Percentiles rank a stretch among this genome's conserved stretches.
These are phyloP conservation scores for Hymenoscyphus repandus DNA, from an alignment of 2,329 filamentous ascomycete species.

Conservation along the genomic window DNA sequence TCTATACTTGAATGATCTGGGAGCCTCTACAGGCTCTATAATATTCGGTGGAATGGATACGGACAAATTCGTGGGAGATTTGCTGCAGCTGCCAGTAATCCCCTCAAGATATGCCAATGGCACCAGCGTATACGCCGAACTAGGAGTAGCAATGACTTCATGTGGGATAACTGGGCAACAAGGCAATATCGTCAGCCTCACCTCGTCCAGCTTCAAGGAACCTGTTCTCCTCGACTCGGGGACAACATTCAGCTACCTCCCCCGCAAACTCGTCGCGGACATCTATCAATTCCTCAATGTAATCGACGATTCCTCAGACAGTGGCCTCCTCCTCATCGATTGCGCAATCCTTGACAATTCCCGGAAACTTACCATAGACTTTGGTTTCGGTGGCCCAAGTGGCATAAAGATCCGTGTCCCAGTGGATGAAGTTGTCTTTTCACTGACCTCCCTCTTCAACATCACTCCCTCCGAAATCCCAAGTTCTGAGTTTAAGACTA, in stretches of 20 bases:
- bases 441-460: constrained; percentile 10
- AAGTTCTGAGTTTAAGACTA: constrained; percentile 26
- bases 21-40: constrained; percentile 28
- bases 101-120: constrained; percentile 13
- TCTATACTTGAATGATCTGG: constrained; percentile 30
- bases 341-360: constrained; percentile 37
- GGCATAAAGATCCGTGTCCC: constrained; percentile 39
- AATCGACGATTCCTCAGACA: constrained; percentile 30
- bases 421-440: constrained; percentile 40
- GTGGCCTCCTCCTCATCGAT: constrained; percentile 22
- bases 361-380: constrained; percentile 38
- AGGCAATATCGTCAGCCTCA: constrained; percentile 18
- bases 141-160: constrained; percentile 23
- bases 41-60: constrained; percentile 43
- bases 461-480: constrained; percentile 4
- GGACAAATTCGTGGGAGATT: constrained; percentile 37
- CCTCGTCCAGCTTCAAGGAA: constrained; percentile 32
- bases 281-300: constrained; percentile 35
- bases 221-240: constrained; percentile 58
- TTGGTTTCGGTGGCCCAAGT: constrained; percentile 40
- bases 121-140: constrained; percentile 12
- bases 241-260: constrained; percentile 60
- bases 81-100: constrained; percentile 20
- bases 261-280: constrained; percentile 42
- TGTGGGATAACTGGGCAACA: constrained; percentile 32